Base-by-base conservation (phyloP, 805 yeast genomes). In the Myxozyma melibiosi region DNA sequence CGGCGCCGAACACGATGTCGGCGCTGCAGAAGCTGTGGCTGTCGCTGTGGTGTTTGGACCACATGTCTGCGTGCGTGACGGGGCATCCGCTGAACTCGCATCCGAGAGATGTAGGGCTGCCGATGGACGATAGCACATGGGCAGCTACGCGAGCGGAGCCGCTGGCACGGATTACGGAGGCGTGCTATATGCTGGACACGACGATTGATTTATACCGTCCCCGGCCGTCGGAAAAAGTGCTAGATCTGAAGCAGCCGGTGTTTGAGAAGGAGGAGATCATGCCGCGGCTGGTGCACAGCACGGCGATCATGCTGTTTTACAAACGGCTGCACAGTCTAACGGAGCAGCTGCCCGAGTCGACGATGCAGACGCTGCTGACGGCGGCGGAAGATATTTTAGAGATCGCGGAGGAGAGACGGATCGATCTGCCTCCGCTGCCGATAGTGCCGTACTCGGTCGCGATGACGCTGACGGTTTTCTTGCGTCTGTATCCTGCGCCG, bases 161-260 rank as follows among this genome's bases (percentile, higher is more conserved):
- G 34, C 63, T 76, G 30, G 70, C 73, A 18, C 67, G 68, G 39
- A 68, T 70, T 33, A 46, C 45, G 2, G 56, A 58, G 18, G 53
- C 62, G 27, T 70, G 72, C 31, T 50, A 60, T n/a, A 63, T 67
- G 28, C 64, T 75, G 37, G 79, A 76, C 54, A 66, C 67, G 51
- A 74, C 74, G 51, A 63, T 74, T n/a, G 65, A 70, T 37, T 59
- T 73, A 42, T 75, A 73, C 64, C 71, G 75, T 42, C 78, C 78
- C 3, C 50, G 47, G 14, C 57, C 51, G 6, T 34, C 48, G 9
- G 40, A 43, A 20, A 31, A 42, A 9, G 34, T 57, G 27, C 48
- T 51, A 4, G 54, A 52, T 5, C 41, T 56, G 31, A 42, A 38
- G 51, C 40, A 43, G 43, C 34, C 52, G n/a, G 20, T 30, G 30